A percentile compares a stretch with the other conserved stretches of the same genome.
Evolutionary conservation across 371 early-diverging fungal genomes (phyloP).

Genomic region (Entomophthora muscae): DNA sequence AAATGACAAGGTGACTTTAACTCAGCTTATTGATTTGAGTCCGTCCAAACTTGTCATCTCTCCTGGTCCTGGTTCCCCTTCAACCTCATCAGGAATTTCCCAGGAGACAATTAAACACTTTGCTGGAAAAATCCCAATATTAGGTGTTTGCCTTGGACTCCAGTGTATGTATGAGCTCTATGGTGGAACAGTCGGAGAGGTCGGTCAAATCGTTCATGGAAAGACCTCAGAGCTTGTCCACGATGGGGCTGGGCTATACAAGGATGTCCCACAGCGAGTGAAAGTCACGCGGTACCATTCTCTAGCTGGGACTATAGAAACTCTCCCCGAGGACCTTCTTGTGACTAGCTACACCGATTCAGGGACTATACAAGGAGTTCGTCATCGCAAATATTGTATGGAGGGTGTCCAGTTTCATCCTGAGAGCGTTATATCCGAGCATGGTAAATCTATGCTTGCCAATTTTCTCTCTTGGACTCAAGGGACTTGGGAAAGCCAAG

Average conservation of each 20-base stretch:
- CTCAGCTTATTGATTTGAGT: slow-evolving; percentile 50
- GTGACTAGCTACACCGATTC: slow-evolving; percentile 70
- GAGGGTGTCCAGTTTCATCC: slow-evolving; percentile 97
- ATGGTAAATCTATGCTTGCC: slow-evolving; percentile 63
- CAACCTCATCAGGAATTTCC: slow-evolving; percentile 76
- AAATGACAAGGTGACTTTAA: slow-evolving; percentile 81
- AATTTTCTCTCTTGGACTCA: slow-evolving; percentile 77
- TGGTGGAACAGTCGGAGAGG: slow-evolving; percentile 77
- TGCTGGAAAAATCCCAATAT: slow-evolving; percentile 83
- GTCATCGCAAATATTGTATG: slow-evolving; percentile 70
- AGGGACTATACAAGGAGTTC: slow-evolving; percentile 84
- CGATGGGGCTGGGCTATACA: slow-evolving; percentile 75
- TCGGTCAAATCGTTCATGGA: slow-evolving; percentile 90
- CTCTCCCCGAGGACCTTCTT: slow-evolving; percentile 65
- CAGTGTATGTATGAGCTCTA: slow-evolving; percentile 90
- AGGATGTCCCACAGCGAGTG: slow-evolving; percentile 61
- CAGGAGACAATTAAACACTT: slow-evolving; percentile 63
- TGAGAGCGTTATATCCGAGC: slow-evolving; percentile 81
- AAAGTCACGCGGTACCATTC: slow-evolving; percentile 90
- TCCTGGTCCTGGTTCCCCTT: slow-evolving; percentile 92
- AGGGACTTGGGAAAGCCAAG: slow-evolving; percentile 71
- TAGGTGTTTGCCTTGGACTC: slow-evolving; percentile 93
- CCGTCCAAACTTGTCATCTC: slow-evolving; percentile 89
- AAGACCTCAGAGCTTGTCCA: slow-evolving; percentile 77
- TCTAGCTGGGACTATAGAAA: slow-evolving; percentile 65